Evolutionary conservation across 176 grass and related monocot genomes (phyloP), one percentile per base, ranked within the genome.

Genomic region (Paspalum vaginatum): DNA sequence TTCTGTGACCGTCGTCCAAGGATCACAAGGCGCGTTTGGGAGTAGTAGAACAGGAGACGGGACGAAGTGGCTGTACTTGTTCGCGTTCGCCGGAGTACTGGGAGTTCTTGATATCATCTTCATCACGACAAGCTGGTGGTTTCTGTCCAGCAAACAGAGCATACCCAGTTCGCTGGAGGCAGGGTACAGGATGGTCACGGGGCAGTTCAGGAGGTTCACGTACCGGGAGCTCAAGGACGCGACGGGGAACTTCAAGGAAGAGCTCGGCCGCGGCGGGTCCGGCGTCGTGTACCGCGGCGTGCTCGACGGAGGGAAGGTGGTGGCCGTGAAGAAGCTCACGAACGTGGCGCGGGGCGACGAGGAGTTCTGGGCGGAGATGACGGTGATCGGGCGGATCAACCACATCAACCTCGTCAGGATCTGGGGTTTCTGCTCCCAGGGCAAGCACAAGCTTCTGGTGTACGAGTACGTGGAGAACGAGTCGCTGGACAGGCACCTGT

Each of bases 361-460:
- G 12, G 91, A 91, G 54, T 86, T 94, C 22, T 74, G 76, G 79
- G 85, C 70, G 17, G 88, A 94, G 65, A 84, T 94, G 63, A 84
- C 64, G 1, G 42, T 94, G 14, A 86, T 94, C 21, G 85, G 75
- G 21, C 51, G 79, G 55, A 91, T 94, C 38, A 83, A 94, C 69
- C 92, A 94, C 39, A 91, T 91, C 5, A 94, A 91, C 59, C 40
- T 94, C 21, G 75, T 91, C n/a, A 62, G 85, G 50, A 76, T 86
- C 5, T 88, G 79, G 58, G 91, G 91, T 0, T 88, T 86, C 37
- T 94, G 91, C 75, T 86, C 82, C 11, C 65, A 94, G 20, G 57
- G 75, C 48, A 49, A 48, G 32, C 83, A 91, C 8, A 72, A 67
- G 14, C 70, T 94, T 2, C 61, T 94, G 11, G 91, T 91, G 6